Percentiles rank a stretch among this genome's conserved stretches.
Conservation (phyloP, 2,329 filamentous ascomycete species). For the Chaetomium sp. region DNA sequence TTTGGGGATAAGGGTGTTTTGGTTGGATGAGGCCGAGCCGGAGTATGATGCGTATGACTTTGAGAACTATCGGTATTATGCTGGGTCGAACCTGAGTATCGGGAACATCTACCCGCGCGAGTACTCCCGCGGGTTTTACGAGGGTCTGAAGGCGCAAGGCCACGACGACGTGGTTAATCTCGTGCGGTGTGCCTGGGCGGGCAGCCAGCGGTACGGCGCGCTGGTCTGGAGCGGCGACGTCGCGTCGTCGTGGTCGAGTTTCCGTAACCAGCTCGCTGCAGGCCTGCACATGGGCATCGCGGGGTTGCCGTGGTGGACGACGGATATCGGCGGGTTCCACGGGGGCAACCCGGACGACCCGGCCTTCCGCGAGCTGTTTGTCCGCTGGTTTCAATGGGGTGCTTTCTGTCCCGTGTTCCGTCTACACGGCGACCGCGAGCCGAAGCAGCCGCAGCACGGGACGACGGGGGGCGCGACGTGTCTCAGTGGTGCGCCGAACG, state of each 20-base stretch:
- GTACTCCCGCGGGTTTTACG: constrained; percentile 9
- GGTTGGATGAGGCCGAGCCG: constrained; percentile 9
- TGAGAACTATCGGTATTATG: constrained; percentile 6
- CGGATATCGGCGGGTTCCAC: constrained; percentile 10
- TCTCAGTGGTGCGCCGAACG: constrained; percentile 3
- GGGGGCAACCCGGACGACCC: constrained; percentile 2
- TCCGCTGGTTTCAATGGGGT: constrained; percentile 9
- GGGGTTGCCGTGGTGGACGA: constrained; percentile 9
- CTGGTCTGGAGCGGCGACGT: constrained; percentile 10
- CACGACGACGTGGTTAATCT: constrained; percentile 2
- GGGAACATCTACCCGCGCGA: constrained; percentile 8
- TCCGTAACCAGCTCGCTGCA: constrained; percentile 4
- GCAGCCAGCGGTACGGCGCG: constrained; percentile 6
- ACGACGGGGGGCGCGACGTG: constrained; percentile 7
- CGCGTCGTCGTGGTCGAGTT: constrained; percentile 7
- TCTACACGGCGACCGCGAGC: constrained; percentile 9
- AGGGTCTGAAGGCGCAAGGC: constrained; percentile 2
- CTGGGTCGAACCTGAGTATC: neutral
- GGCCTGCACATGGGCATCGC: constrained; percentile 9
- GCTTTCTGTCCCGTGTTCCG: constrained; percentile 6
- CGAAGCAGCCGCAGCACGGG: constrained; percentile 5
- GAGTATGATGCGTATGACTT: constrained; percentile 7
- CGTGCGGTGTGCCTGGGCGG: constrained; percentile 9
- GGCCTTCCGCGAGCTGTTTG: constrained; percentile 4
- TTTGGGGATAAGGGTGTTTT: constrained; percentile 6